Base-by-base conservation (phyloP, 768 basidiomycete species). In the Phanerodontia chrysosporium region DNA sequence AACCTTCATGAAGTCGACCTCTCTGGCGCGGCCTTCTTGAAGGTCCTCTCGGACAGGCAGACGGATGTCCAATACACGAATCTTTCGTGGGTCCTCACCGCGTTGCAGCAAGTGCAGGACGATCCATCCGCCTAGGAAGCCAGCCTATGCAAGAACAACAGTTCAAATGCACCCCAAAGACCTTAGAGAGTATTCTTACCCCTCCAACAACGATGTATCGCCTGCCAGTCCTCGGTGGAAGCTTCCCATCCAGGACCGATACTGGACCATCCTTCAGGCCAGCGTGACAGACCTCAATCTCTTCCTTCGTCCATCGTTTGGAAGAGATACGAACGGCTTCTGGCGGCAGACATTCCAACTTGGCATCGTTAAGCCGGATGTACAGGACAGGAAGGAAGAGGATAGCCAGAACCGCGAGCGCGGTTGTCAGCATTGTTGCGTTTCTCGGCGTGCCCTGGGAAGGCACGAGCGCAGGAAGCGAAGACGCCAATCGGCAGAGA, bases 111-210 rank as follows among this genome's bases (percentile, higher is more conserved):
- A 74, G 45, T 88, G 83, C 0, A 83, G 74, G 3, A 86, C 84
- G 36, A 92, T 84, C 90, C 90, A 92, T 7, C 87, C 86, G 13
- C 89, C 89, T 2, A 90, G 70, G 59, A 90, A 90, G 0, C 89
- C 89, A 3, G 83, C 82, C 89, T 90, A 32, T 12, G 52, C 44
- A 45, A 52, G 48, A 53, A 42, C 39, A 18, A 4, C 39, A 10
- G 21, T n/a, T 28, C 5, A 36, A 30, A 27, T 2, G n/a, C 14
- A 10, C 12, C 48, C 8, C 24, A 45, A 18, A 22, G 14, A 0
- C 10, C 29, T 22, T 12, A 46, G 25, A 53, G 7, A 16, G 27
- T 7, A 22, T 42, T 80, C 82, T 61, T 67, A 88, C 87, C 64
- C 90, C 89, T 57, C 90, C 90, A 36, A 88, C 79, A 3, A 92